Evolutionary conservation across 345 rosid genomes (phyloP).

Genomic region (Orychophragmus violaceus): DNA sequence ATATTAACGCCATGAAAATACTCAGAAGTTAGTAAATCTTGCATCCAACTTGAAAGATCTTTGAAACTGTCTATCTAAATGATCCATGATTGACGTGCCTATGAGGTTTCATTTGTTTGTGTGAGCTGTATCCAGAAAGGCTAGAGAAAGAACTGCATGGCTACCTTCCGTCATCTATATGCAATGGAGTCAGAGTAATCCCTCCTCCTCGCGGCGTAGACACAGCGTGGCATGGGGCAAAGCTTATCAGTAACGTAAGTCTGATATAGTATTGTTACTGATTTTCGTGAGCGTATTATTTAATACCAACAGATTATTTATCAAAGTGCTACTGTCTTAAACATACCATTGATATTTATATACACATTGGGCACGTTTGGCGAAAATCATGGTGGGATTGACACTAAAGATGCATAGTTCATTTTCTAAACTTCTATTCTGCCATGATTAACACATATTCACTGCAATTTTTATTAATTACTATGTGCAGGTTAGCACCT

Average conservation of each 20-base stretch:
- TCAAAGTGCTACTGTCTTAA: background rate
- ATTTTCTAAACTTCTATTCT: background rate
- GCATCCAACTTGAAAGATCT: background rate
- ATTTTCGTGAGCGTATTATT: background rate
- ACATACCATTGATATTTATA: background rate
- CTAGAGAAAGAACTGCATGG: constrained; percentile 69
- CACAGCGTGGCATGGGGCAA: constrained; percentile 88
- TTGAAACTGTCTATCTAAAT: background rate
- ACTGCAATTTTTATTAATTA: background rate
- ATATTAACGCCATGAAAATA: background rate
- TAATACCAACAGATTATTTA: background rate
- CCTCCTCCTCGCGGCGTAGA: constrained; percentile 69
- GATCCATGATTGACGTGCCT: background rate
- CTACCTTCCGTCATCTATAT: constrained; percentile 46
- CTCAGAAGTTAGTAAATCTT: background rate
- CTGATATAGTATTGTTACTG: background rate
- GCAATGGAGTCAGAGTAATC: constrained; percentile 59
- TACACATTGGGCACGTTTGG: background rate
- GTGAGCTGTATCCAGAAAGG: constrained; percentile 53
- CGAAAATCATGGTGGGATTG: background rate
- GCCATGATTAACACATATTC: background rate
- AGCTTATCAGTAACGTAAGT: constrained; percentile 78
- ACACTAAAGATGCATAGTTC: background rate
- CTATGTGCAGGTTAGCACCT: constrained; percentile 63
- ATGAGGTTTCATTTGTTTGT: background rate